Evolutionary conservation across 805 yeast species (phyloP).

Genomic region (Cyberlindnera bimundalis): DNA sequence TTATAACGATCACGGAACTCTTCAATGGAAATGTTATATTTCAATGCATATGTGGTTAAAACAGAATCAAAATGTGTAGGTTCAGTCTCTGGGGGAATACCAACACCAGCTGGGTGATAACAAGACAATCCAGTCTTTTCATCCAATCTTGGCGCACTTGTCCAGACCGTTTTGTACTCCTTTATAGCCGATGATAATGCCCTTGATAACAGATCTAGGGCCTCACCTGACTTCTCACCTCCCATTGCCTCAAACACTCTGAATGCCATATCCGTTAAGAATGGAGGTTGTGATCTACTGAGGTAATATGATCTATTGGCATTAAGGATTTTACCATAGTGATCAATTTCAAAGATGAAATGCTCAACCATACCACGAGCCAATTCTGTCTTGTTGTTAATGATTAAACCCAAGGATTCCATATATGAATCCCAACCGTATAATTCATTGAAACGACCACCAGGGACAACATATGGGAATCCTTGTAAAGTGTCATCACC

Average conservation of each 20-base stretch:
- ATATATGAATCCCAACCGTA: slow-evolving; percentile 99
- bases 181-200: slow-evolving; percentile 77
- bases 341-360: slow-evolving; percentile 82
- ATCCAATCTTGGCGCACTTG: slow-evolving; percentile 68
- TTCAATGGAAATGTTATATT: slow-evolving; percentile 52
- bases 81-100: slow-evolving; percentile 98
- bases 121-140: slow-evolving; percentile 74
- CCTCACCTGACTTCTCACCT: slow-evolving; percentile 42
- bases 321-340: slow-evolving; percentile 89
- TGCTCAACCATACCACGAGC: slow-evolving; percentile 91
- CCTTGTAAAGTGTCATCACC: slow-evolving; percentile 54
- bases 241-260: slow-evolving; percentile 60
- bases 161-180: slow-evolving; percentile 85
- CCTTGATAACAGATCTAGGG: slow-evolving; percentile 58
- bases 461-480: slow-evolving; percentile 91
- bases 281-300: slow-evolving; percentile 95
- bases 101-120: slow-evolving; percentile 85
- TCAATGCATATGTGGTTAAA: slow-evolving; percentile 62
- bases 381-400: slow-evolving; percentile 60
- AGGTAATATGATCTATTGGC: slow-evolving; percentile 92
- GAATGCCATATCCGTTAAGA: slow-evolving; percentile 87
- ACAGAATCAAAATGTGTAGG: slow-evolving; percentile 78
- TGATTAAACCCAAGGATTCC: slow-evolving; percentile 78
- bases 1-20: slow-evolving; percentile 73
- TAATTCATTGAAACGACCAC: slow-evolving; percentile 93